Percentiles rank a stretch among this genome's conserved stretches.
These are phyloP conservation scores for Nicotiana tabacum DNA, from an alignment of 257 asterid species.

Conservation along the genomic window DNA sequence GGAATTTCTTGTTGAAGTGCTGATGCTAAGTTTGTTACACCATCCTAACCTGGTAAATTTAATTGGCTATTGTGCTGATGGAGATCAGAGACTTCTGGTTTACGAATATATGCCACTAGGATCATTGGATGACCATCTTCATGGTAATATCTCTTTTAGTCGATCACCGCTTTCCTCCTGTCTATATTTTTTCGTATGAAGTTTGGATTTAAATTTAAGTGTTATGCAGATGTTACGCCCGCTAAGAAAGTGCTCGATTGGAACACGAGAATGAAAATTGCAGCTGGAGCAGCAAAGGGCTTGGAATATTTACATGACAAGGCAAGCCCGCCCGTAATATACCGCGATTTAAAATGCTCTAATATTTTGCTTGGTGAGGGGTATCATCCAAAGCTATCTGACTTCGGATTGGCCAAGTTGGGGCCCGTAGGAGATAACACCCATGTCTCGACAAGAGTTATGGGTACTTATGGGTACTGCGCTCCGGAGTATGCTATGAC, in stretches of 20 bases:
- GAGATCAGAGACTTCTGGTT: constrained; percentile 89
- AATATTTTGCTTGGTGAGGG: constrained; percentile 79
- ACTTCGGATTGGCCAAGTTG: constrained; percentile 88
- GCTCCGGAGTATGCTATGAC: constrained; percentile 99
- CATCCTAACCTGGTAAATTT: constrained; percentile 85
- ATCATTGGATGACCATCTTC: constrained; percentile 80
- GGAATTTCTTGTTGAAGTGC: constrained; percentile 91
- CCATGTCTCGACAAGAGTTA: constrained; percentile 88
- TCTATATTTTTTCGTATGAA: not conserved
- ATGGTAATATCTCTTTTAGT: constrained; percentile 36
- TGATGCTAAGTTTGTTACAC: constrained; percentile 75
- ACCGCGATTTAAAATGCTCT: constrained; percentile 87
- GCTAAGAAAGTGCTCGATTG: constrained; percentile 60
- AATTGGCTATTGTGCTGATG: constrained; percentile 84
- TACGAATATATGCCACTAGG: constrained; percentile 86
- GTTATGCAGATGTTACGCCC: constrained; percentile 48
- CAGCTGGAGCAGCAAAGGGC: constrained; percentile 94
- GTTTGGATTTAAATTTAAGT: not conserved
- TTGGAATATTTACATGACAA: constrained; percentile 79
- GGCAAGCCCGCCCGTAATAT: constrained; percentile 91
- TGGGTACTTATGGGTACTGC: constrained; percentile 97
- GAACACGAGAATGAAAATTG: constrained; percentile 88
- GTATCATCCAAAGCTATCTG: constrained; percentile 80
- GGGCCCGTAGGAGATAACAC: constrained; percentile 93
- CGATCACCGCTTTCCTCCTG: not conserved